Evolutionary conservation across 225 moss, liverwort and hornwort genomes (phyloP).

Genomic region (Ulota crispa): DNA sequence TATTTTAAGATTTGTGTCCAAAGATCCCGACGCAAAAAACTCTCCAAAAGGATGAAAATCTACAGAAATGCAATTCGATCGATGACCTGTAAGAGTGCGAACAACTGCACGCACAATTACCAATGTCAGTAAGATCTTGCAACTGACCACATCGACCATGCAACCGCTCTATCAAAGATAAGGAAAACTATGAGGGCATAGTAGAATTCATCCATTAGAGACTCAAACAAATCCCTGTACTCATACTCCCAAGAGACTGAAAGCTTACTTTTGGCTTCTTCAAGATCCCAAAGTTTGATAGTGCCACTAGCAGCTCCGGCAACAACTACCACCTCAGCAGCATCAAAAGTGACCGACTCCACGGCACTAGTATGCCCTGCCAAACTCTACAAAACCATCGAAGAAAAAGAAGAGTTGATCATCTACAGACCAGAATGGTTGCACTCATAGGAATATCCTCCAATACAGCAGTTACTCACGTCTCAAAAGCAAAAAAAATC

Average conservation of each 20-base stretch:
- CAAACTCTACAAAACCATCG: constrained; percentile 67
- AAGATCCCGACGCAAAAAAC: constrained; percentile 93
- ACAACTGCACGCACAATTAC: constrained; percentile 66
- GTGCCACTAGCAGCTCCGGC: constrained; percentile 98
- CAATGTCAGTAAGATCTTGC: constrained; percentile 16
- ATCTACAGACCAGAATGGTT: not conserved
- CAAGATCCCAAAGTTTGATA: constrained; percentile 94
- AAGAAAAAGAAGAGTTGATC: constrained; percentile 6
- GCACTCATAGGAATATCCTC: not conserved
- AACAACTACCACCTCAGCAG: constrained; percentile 87
- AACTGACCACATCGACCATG: not conserved
- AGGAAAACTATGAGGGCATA: not conserved
- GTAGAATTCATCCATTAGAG: not conserved
- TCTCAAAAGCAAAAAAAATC: not conserved
- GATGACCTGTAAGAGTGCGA: constrained; percentile 91
- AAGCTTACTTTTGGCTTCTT: constrained; percentile 87
- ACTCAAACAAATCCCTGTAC: not conserved
- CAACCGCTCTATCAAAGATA: not conserved
- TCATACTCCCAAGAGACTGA: not conserved
- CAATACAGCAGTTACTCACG: not conserved
- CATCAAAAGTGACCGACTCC: constrained; percentile 95
- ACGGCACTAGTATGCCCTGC: constrained; percentile 92
- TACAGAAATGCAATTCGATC: constrained; percentile 91
- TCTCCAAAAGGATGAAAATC: constrained; percentile 97
- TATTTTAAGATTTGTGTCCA: constrained; percentile 93